Conservation (phyloP, 2,329 filamentous ascomycete species). For the Fusarium fracticaudum region DNA sequence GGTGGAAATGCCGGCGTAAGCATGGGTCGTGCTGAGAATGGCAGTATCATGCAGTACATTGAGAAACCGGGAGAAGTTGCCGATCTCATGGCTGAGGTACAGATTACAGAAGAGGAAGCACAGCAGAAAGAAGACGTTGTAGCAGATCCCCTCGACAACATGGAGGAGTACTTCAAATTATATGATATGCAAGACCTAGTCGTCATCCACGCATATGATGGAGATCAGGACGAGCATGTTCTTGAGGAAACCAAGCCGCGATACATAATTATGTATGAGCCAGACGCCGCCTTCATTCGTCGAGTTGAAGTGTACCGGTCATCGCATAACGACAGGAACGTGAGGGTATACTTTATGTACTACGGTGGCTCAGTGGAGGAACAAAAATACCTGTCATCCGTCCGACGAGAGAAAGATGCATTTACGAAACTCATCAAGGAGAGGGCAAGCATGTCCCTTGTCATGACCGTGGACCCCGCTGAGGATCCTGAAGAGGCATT, state of each 20-base stretch:
- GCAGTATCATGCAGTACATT: slow-evolving; percentile 79
- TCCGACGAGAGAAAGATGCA: slow-evolving; percentile 94
- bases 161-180: slow-evolving; percentile 91
- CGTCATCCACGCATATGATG: slow-evolving; percentile 91
- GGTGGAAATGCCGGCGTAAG: slow-evolving; percentile 70
- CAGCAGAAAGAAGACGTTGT: slow-evolving; percentile 80
- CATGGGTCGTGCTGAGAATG: slow-evolving; percentile 73
- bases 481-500: slow-evolving; percentile 92
- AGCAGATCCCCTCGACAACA: slow-evolving; percentile 82
- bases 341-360: slow-evolving; percentile 96
- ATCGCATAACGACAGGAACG: slow-evolving; percentile 87
- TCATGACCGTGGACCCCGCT: slow-evolving; percentile 76
- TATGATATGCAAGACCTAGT: slow-evolving; percentile 92
- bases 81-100: slow-evolving; percentile 82
- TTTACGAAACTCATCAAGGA: slow-evolving; percentile 96
- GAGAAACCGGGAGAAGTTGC: slow-evolving; percentile 86
- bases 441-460: slow-evolving; percentile 90
- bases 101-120: slow-evolving; percentile 80
- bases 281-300: slow-evolving; percentile 92
- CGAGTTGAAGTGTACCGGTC: slow-evolving; percentile 95
- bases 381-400: slow-evolving; percentile 87
- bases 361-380: slow-evolving; percentile 96
- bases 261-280: slow-evolving; percentile 99
- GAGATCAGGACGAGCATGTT: slow-evolving; percentile 95
- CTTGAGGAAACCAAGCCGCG: slow-evolving; percentile 92